Evolutionary conservation across 1,284 basidiomycete species (phyloP).

Genomic region (Leucoagaricus sp.): DNA sequence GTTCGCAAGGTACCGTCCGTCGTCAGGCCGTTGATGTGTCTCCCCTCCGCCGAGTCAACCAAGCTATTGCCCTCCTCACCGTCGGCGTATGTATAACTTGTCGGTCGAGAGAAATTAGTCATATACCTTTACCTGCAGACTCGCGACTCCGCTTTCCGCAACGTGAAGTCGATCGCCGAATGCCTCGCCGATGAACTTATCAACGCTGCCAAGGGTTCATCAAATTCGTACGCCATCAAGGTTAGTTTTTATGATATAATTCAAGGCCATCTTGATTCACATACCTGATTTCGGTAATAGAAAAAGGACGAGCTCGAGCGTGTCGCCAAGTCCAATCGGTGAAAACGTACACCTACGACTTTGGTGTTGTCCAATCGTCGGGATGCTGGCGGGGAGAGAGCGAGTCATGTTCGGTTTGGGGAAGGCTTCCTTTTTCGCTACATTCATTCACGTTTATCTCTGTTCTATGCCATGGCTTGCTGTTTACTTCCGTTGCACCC

Average conservation of each 20-base stretch:
- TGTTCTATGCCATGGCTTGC: slow-evolving; percentile 9
- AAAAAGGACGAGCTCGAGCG: slow-evolving; percentile 98
- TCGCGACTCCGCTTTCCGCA: slow-evolving; percentile 99
- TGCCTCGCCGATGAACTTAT: slow-evolving; percentile 99
- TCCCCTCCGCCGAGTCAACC: slow-evolving; percentile 97
- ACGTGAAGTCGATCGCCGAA: slow-evolving; percentile 98
- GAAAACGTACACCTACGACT: slow-evolving; percentile 27
- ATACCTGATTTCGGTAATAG: slow-evolving; percentile 35
- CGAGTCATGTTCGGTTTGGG: background rate
- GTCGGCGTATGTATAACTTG: slow-evolving; percentile 72
- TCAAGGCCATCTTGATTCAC: background rate
- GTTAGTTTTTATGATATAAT: slow-evolving; percentile 43
- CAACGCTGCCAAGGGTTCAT: slow-evolving; percentile 99
- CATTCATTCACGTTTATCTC: slow-evolving; percentile 1
- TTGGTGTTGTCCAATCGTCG: slow-evolving; percentile 14
- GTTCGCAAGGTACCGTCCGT: slow-evolving; percentile 99
- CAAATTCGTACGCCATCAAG: slow-evolving; percentile 99
- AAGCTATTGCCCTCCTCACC: slow-evolving; percentile 94
- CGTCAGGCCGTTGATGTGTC: slow-evolving; percentile 99
- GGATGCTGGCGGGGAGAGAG: background rate
- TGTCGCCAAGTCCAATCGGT: slow-evolving; percentile 99
- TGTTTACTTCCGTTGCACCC: background rate
- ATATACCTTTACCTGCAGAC: slow-evolving; percentile 57
- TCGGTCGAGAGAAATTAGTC: slow-evolving; percentile 10
- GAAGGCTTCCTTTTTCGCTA: background rate